A percentile compares a stretch with the other conserved stretches of the same genome.
Conservation (phyloP, 2,329 filamentous ascomycete species). For the Claviceps citrina region DNA sequence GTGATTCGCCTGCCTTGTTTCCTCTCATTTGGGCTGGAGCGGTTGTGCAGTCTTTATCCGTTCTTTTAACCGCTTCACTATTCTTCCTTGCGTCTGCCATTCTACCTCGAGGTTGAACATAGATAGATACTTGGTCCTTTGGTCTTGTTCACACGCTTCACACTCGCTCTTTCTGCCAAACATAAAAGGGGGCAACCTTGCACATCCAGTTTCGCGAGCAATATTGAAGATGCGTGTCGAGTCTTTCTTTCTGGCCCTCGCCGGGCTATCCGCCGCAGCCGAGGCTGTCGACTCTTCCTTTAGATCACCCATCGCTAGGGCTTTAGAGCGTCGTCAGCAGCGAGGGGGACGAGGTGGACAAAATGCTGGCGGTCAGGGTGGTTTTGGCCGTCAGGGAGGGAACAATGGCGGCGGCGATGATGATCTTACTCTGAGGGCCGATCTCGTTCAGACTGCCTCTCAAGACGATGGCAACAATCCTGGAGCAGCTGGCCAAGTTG, state of each 20-base stretch:
- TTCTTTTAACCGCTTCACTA: no score
- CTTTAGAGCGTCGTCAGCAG: slow-evolving; percentile 27
- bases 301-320: slow-evolving; percentile 20
- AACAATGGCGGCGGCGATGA: slow-evolving; percentile 10
- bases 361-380: no score
- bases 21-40: slow-evolving; percentile 5
- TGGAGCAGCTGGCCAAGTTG: slow-evolving; percentile 30
- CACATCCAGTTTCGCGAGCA: no score
- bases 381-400: no score
- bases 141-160: no score
- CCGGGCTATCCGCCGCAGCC: slow-evolving; percentile 21
- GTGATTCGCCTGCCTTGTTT: slow-evolving; percentile 16
- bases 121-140: no score
- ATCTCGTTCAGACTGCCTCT: slow-evolving; percentile 35
- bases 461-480: slow-evolving; percentile 31
- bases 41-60: slow-evolving; percentile 17
- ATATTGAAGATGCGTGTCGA: slow-evolving; percentile 33
- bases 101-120: no score
- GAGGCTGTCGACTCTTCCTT: slow-evolving; percentile 30
- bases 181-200: no score
- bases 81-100: no score
- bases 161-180: no score
- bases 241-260: slow-evolving; percentile 30
- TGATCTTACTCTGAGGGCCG: slow-evolving; percentile 22
- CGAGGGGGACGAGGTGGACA: neutral